phyloP scores from a whole-genome alignment of 805 yeast genomes.

The Sungouiozyma ichnusensis region DNA sequence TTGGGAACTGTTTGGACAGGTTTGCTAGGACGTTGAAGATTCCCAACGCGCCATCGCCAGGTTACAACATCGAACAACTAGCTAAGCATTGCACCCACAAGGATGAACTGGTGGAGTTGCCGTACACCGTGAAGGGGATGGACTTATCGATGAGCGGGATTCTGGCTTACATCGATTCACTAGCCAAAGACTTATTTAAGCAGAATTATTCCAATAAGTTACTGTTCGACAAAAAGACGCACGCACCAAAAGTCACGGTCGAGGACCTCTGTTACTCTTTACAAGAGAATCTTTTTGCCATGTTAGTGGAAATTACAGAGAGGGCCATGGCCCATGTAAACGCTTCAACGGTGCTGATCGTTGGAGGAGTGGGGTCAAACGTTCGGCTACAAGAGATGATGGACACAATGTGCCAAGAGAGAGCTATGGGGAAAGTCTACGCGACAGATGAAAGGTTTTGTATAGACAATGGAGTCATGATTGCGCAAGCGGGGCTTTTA shows the following conservation, averaged over 20 bases:
- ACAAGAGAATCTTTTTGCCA: constrained; percentile 87
- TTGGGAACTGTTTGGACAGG: constrained; percentile 92
- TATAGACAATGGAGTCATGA: constrained; percentile 97
- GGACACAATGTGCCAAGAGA: constrained; percentile 84
- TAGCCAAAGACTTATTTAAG: constrained; percentile 62
- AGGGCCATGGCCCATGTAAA: constrained; percentile 97
- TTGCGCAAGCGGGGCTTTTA: constrained; percentile 92
- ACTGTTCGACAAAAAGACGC: constrained; percentile 30
- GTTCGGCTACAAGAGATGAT: constrained; percentile 89
- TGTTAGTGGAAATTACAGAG: constrained; percentile 96
- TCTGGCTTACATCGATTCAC: constrained; percentile 67
- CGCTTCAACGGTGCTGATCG: constrained; percentile 80
- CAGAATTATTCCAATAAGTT: constrained; percentile 32
- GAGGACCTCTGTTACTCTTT: constrained; percentile 89
- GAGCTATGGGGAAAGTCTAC: constrained; percentile 70
- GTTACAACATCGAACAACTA: constrained; percentile 90
- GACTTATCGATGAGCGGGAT: constrained; percentile 95
- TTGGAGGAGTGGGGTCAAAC: constrained; percentile 98
- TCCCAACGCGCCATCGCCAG: constrained; percentile 92
- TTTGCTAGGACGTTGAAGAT: constrained; percentile 87
- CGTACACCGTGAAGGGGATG: constrained; percentile 98
- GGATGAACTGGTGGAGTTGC: constrained; percentile 52
- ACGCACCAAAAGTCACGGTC: constrained; percentile 46
- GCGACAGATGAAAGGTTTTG: constrained; percentile 97
- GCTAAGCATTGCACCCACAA: constrained; percentile 56